phyloP scores from a whole-genome alignment of 2,329 filamentous ascomycete species.

The Thelonectria rubi region DNA sequence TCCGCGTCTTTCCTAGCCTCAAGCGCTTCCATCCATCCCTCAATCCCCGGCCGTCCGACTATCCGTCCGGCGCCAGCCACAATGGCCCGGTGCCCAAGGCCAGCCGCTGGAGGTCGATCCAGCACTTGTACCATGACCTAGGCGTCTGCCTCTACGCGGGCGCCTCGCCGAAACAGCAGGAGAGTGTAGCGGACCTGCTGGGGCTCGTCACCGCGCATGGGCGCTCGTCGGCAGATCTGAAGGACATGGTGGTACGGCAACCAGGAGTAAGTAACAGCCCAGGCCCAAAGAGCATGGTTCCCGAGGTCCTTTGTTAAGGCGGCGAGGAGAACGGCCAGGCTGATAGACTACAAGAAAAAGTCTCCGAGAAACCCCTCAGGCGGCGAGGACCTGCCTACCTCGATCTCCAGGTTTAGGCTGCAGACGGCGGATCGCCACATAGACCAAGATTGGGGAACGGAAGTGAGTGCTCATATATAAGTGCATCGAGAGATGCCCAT shows the following conservation, averaged over 20 bases:
- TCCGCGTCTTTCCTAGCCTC: constrained; percentile 28
- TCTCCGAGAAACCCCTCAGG: neutral
- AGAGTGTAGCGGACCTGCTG: constrained; percentile 38
- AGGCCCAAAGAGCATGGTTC: too few species aligned
- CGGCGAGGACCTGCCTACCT: neutral
- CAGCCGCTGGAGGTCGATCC: neutral
- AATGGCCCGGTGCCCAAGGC: too few species aligned
- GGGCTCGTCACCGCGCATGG: constrained; percentile 18
- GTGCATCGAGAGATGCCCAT: neutral
- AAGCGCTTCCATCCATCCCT: constrained; percentile 32
- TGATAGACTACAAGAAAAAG: too few species aligned
- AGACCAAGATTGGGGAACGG: neutral
- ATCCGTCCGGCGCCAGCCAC: constrained; percentile 16
- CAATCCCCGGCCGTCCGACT: constrained; percentile 23
- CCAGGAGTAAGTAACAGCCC: too few species aligned
- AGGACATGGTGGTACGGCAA: too few species aligned
- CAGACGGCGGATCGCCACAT: constrained; percentile 25
- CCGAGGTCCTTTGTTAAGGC: too few species aligned
- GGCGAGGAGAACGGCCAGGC: too few species aligned
- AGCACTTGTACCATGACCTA: constrained; percentile 44
- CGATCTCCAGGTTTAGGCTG: constrained; percentile 27
- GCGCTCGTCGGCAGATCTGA: neutral
- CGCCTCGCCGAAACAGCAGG: constrained; percentile 28
- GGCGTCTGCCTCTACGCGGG: constrained; percentile 46
- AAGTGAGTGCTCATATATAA: constrained; percentile 3